phyloP scores from a whole-genome alignment of 768 basidiomycete genomes.

The Phanerodontia chrysosporium region DNA sequence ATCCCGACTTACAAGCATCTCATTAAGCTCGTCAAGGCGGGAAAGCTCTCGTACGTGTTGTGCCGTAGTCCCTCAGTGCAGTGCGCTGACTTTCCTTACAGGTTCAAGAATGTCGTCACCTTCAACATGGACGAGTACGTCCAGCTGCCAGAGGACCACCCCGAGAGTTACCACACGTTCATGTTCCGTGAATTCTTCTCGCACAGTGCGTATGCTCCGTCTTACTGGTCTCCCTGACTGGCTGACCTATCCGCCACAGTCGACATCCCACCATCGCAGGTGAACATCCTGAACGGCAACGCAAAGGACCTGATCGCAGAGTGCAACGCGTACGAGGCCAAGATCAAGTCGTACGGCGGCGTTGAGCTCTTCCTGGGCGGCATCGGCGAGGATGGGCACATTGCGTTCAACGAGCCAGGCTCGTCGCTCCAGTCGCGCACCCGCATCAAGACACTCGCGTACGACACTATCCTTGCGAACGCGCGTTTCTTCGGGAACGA shows the following conservation, averaged over 20 bases:
- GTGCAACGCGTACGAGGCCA: constrained; percentile 75
- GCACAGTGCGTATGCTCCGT: constrained; percentile 47
- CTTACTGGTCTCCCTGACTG: not conserved
- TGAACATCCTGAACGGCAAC: constrained; percentile 82
- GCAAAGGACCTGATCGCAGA: constrained; percentile 73
- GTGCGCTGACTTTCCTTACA: constrained; percentile 23
- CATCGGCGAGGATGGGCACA: constrained; percentile 90
- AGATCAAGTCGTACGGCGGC: constrained; percentile 74
- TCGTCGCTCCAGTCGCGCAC: constrained; percentile 84
- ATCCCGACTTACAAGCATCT: constrained; percentile 85
- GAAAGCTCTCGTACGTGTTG: constrained; percentile 63
- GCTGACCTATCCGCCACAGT: constrained; percentile 30
- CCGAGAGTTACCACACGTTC: constrained; percentile 88
- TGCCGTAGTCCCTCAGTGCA: not conserved
- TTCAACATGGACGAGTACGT: constrained; percentile 98
- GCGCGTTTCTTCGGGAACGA: constrained; percentile 89
- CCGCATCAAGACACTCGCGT: constrained; percentile 89
- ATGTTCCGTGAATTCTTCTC: constrained; percentile 94
- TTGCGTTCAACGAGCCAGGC: constrained; percentile 91
- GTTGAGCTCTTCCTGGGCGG: constrained; percentile 94
- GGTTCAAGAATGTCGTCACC: constrained; percentile 81
- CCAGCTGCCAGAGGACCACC: constrained; percentile 72
- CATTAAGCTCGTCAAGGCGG: constrained; percentile 71
- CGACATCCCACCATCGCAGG: constrained; percentile 74
- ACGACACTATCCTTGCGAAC: constrained; percentile 90